Evolutionary conservation across 176 grass and related monocot genomes (phyloP), one percentile per base, ranked within the genome.

Genomic region (Olyra latifolia): DNA sequence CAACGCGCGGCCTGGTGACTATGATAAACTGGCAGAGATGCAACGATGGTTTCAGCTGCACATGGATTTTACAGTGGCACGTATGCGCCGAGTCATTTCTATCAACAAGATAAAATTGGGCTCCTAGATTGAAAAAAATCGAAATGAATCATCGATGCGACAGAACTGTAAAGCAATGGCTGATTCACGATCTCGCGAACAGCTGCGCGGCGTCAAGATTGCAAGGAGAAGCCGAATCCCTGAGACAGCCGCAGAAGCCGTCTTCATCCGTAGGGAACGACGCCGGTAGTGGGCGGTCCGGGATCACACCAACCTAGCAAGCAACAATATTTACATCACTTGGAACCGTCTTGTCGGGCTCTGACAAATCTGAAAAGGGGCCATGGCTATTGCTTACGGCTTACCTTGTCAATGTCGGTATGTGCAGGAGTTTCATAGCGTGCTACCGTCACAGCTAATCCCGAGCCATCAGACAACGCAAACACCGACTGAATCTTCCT

Each of bases 401-500:
- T 22, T 40, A 98, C 96, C 88, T 95, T 99, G 45, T 99, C 82
- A 1, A 99, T 99, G 73, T 99, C 90, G 1, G 84, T 95, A 61
- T 89, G 96, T 0, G 90, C 86, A 13, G 96, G 96, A 19, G 96
- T 95, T 91, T 99, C 96, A 43, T 99, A 99, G 20, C 92, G 90
- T 8, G 92, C 92, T 19, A 99, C 96, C 0, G 92, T 99, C 56
- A 99, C 88, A 56, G 86, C 86, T 69, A 99, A 73, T 12, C 96
- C 96, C 35, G 96, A 95, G 57, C 96, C 96, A 69, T 99, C 96
- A 28, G 96, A 99, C 13, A 99, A 77, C 13, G 90, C 88, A 62
- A 99, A 99, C 17, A 99, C 92, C 0, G 92, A 93, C 39, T 95
- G 96, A 75, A 99, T 99, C 58, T 99, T 99, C 62, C 92, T 99